A percentile compares a stretch with the other conserved stretches of the same genome.
Conservation (phyloP, 345 rosid genomes). For the Mangifera indica region DNA sequence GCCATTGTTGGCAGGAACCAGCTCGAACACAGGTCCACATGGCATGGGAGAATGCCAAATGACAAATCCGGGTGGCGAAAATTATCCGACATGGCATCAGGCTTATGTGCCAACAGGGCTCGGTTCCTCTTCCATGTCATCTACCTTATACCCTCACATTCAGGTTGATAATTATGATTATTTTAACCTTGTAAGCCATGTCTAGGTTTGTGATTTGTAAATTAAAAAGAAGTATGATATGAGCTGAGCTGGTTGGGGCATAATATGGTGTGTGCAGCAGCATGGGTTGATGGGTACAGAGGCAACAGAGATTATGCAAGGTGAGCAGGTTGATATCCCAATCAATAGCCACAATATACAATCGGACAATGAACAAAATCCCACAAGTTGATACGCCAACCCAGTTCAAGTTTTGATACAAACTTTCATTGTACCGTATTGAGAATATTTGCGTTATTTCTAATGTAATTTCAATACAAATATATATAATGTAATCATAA, state of each 20-base stretch:
- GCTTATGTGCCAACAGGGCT: conserved; percentile 30
- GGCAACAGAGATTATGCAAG: conserved; percentile 30
- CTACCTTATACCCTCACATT: conserved; percentile 39
- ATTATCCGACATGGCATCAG: conserved; percentile 44
- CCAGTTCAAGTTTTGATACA: not conserved
- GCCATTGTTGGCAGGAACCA: conserved; percentile 34
- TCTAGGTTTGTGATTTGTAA: not conserved
- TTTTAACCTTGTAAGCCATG: not conserved
- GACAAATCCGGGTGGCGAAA: conserved; percentile 29
- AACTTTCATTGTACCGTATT: not conserved
- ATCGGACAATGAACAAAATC: conserved; percentile 30
- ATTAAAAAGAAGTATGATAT: too few relatives aligned
- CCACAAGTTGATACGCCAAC: conserved; percentile 22
- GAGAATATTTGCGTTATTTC: not conserved
- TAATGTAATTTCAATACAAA: not conserved
- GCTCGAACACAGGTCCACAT: conserved; percentile 27
- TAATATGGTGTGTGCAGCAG: conserved; percentile 13
- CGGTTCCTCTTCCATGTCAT: conserved; percentile 25
- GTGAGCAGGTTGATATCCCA: conserved; percentile 36
- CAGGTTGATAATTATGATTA: conserved; percentile 29
- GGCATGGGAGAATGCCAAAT: conserved; percentile 42
- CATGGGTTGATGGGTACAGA: conserved; percentile 31
- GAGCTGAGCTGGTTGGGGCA: not conserved
- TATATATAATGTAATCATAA: too few relatives aligned
- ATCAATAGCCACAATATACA: conserved; percentile 13